These are phyloP conservation scores for Tetrapyrgos nigripes DNA, from an alignment of 1,284 basidiomycete genomes.

Conservation along the genomic window DNA sequence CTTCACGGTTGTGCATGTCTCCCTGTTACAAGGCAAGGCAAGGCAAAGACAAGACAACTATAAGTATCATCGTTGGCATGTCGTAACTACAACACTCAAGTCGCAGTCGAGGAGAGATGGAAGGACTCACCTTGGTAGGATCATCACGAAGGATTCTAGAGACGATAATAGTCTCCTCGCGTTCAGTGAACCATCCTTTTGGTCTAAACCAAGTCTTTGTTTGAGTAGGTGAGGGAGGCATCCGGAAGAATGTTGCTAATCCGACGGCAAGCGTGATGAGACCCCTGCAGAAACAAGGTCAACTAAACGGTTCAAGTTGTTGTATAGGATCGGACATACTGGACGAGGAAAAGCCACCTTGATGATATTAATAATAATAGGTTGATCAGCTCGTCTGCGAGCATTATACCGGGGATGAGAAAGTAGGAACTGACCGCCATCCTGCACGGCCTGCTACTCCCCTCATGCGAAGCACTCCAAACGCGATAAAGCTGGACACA, in stretches of 20 bases:
- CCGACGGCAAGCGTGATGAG: slow-evolving; percentile 62
- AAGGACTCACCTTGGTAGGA: slow-evolving; percentile 57
- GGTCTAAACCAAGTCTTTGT: slow-evolving; percentile 71
- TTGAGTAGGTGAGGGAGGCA: slow-evolving; percentile 75
- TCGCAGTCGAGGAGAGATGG: background rate
- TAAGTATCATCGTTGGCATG: too few relatives aligned
- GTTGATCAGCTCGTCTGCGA: background rate
- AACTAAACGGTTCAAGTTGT: background rate
- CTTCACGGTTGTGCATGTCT: slow-evolving; percentile 83
- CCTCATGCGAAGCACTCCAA: slow-evolving; percentile 66
- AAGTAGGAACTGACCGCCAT: slow-evolving; percentile 52
- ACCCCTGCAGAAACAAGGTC: slow-evolving; percentile 39
- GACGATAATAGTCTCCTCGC: slow-evolving; percentile 61
- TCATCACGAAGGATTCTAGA: slow-evolving; percentile 74
- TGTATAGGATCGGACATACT: slow-evolving; percentile 33
- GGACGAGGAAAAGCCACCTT: slow-evolving; percentile 55
- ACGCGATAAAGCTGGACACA: slow-evolving; percentile 66
- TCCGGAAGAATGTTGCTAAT: slow-evolving; percentile 67
- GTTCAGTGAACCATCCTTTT: slow-evolving; percentile 73
- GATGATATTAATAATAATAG: too few relatives aligned
- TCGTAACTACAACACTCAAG: background rate
- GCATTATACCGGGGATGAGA: background rate
- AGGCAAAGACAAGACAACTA: background rate
- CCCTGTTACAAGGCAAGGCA: slow-evolving; percentile 37
- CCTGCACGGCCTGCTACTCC: slow-evolving; percentile 62